These are phyloP conservation scores for Exophiala calicioides DNA, from an alignment of 2,329 filamentous ascomycete species.

Conservation along the genomic window DNA sequence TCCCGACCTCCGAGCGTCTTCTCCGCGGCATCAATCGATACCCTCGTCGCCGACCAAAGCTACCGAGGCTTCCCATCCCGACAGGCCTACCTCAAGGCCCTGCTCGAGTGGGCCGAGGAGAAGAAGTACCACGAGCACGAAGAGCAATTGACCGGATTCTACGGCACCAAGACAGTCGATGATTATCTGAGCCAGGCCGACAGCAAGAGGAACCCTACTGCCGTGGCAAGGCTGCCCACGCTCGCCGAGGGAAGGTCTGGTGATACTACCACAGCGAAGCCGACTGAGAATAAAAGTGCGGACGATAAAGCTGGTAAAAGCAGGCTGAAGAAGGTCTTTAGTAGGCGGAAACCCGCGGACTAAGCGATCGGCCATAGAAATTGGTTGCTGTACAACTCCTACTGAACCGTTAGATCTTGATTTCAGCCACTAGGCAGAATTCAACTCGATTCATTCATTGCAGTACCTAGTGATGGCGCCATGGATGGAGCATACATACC, in stretches of 20 bases:
- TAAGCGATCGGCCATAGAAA: too few species aligned
- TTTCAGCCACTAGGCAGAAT: too few species aligned
- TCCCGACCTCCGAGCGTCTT: slow-evolving; percentile 43
- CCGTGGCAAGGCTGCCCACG: slow-evolving; percentile 12
- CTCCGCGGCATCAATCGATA: slow-evolving; percentile 55
- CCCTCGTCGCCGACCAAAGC: slow-evolving; percentile 20
- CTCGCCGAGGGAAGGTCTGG: slow-evolving; percentile 10
- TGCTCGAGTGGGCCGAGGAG: slow-evolving; percentile 21
- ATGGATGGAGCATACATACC: too few species aligned
- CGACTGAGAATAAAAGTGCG: not conserved
- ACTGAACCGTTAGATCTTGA: too few species aligned
- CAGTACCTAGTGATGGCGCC: too few species aligned
- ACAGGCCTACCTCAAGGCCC: slow-evolving; percentile 21
- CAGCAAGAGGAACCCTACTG: slow-evolving; percentile 8
- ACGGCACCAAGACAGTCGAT: slow-evolving; percentile 22
- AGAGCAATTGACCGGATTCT: slow-evolving; percentile 22
- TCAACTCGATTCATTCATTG: too few species aligned
- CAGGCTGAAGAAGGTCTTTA: slow-evolving; percentile 20
- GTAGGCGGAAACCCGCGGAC: slow-evolving; percentile 19
- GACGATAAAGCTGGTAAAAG: slow-evolving; percentile 2
- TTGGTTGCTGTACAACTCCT: too few species aligned
- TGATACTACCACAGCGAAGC: not conserved
- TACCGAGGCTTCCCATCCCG: slow-evolving; percentile 24
- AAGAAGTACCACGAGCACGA: slow-evolving; percentile 20
- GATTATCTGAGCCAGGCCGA: slow-evolving; percentile 16